Base-by-base conservation (phyloP, 2,329 filamentous ascomycete species). In the Nothophaeocryptopus gaeumannii region DNA sequence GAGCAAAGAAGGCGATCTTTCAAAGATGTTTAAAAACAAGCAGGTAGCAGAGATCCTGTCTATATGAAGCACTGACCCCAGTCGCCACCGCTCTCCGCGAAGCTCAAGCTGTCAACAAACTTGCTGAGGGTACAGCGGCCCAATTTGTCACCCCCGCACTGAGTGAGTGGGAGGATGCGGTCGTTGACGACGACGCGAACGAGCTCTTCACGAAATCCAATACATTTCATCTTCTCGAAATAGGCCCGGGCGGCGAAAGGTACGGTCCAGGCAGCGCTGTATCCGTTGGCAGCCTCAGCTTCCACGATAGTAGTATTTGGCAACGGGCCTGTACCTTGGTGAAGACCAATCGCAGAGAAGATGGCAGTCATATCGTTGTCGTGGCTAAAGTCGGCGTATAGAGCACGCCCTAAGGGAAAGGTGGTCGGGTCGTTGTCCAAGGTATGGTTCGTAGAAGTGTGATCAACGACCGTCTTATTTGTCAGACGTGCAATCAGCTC, bases 301-400 rank as follows among this genome's bases (percentile, higher is more conserved):
- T 78, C 72, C 34, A 78, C 66, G 20, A 81, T 68, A 0, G 67
- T 71, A 1, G 68, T 71, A 41, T 72, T 75, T 0, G 71, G 70
- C 2, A 77, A 63, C 9, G 77, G 73, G 11, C 66, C 62, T 0
- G 82, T 88, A 37, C 70, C 71, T 58, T 90, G 87, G 71, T 89
- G 95, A 20, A 96, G 72, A 0, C 89, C 88, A 56, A 96, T 65
- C 0, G 89, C 89, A 5, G 82, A 83, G 64, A 87, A 87, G 5
- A 95, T 82, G 7, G 80, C 79, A 29, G 81, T 82, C 83, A 96
- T 89, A 64, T 86, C 84, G 67, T 95, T 96, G 70, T 96, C 91
- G 69, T 96, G 91, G 55, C 84, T 88, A 65, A 96, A 96, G 69
- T 96, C 91, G 0, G 89, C 90, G 63, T 95, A 96, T 1, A 96